Evolutionary conservation across 31 red algal species (phyloP), one percentile per base, ranked within the genome.

Genomic region (Bonnemaisonia californica): DNA sequence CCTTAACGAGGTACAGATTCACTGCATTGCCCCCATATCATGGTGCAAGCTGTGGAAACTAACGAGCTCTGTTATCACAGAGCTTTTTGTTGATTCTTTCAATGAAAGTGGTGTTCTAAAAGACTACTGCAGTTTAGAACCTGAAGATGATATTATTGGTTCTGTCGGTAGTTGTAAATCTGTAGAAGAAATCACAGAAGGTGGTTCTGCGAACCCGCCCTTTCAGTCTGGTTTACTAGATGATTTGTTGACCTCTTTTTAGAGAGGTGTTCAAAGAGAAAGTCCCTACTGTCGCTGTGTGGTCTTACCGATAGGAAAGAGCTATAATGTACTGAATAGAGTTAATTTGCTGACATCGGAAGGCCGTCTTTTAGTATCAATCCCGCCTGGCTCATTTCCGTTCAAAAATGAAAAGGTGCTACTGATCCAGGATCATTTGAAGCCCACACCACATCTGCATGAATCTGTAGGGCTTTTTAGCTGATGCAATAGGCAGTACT

Each of bases 231-330:
- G 18, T 19, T 61, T 64, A 47, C 8, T 82, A 37, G 21, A 23
- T 3, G 23, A 32, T 12, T 5, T 82, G 19, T 18, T 69, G 12
- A 16, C 9, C 26, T 34, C 12, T 7, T 82, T 82, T 29, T 61
- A 82, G 2, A 69, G 34, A 18, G 62, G 62, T 2, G 23, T 27
- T 3, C 21, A 0, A 5, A 34, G 22, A 19, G 3, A 2, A 34
- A 82, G 8, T 7, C 41, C 79, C 19, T 82, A 82, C 64, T 82
- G 79, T 59, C 2, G 79, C 3, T 82, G 79, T 31, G 62, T 59
- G 12, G 2, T 82, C 3, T 33, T 82, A 21, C 65, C 79, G 12
- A 61, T 82, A 27, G 48, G 35, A 26, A 47, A 71, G 30, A 5
- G 0, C 8, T 58, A 73, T 29, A 54, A 54, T n/a, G 38, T 83